phyloP scores from a whole-genome alignment of 208 protist genomes.

The Crithidia sp. region DNA sequence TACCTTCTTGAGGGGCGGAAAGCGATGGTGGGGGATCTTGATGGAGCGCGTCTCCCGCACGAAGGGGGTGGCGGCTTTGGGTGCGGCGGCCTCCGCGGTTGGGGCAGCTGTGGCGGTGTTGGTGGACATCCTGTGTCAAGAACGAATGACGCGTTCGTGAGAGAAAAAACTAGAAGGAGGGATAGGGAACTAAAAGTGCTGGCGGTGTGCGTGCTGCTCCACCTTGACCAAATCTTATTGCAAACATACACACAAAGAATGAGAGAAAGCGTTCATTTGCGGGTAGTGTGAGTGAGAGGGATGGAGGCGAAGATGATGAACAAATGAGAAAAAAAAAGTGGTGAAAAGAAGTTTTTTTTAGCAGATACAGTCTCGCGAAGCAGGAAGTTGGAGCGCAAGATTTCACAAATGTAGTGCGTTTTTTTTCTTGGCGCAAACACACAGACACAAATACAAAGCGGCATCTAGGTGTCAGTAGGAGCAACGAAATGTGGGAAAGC shows the following conservation, averaged over 20 bases:
- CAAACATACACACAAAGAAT: background rate
- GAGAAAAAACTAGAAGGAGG: background rate
- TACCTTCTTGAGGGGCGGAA: slow-evolving; percentile 97
- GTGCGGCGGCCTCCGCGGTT: slow-evolving; percentile 4
- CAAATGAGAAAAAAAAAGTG: slow-evolving; percentile 5
- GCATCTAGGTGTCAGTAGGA: too few relatives aligned
- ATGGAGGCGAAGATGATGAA: background rate
- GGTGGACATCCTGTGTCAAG: slow-evolving; percentile 10
- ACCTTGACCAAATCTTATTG: slow-evolving; percentile 1
- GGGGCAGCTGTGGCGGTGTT: slow-evolving; percentile 13
- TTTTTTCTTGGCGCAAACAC: too few relatives aligned
- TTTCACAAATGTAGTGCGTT: background rate
- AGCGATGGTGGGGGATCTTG: slow-evolving; percentile 96
- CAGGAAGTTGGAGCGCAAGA: background rate
- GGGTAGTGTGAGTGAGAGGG: too few relatives aligned
- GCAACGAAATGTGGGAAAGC: too few relatives aligned
- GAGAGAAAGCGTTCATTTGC: background rate
- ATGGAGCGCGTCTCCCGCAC: slow-evolving; percentile 79
- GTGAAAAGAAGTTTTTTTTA: background rate
- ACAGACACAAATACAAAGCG: too few relatives aligned
- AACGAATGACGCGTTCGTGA: too few relatives aligned
- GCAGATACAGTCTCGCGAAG: background rate
- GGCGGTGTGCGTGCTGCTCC: background rate
- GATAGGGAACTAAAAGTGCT: background rate
- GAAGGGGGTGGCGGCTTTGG: slow-evolving; percentile 33